These are phyloP conservation scores for Fusarium longipes DNA, from an alignment of 2,329 filamentous ascomycete species.

Conservation along the genomic window DNA sequence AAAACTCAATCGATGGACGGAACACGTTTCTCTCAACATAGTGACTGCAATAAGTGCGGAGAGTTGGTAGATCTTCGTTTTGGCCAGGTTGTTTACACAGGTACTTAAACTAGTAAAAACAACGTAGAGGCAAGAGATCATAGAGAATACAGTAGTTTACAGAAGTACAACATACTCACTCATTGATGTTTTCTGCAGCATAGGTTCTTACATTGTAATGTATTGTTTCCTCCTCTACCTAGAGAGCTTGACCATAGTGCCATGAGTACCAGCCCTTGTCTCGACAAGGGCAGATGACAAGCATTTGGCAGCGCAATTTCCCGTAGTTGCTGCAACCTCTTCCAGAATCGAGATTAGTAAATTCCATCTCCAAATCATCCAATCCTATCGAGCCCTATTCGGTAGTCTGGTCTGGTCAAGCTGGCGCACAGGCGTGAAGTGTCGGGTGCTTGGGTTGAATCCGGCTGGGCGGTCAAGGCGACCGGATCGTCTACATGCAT, in stretches of 20 bases:
- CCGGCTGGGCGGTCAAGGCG: constrained; percentile 39
- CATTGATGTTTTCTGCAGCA: neutral
- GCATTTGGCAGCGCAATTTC: constrained; percentile 30
- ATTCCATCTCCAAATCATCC: neutral
- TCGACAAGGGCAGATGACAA: neutral
- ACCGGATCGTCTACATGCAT: constrained; percentile 39
- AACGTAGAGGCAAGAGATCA: neutral
- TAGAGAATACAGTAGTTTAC: neutral
- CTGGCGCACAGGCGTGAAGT: neutral
- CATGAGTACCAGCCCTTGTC: neutral
- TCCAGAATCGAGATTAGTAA: constrained; percentile 1
- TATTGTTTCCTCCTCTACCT: too few species aligned
- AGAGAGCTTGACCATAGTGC: too few species aligned
- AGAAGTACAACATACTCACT: neutral
- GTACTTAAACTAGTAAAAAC: neutral
- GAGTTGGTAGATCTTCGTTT: neutral
- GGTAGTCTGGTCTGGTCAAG: neutral
- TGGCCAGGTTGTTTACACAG: neutral
- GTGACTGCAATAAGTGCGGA: neutral
- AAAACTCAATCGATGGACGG: neutral
- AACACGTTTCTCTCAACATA: neutral
- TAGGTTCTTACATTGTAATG: too few species aligned
- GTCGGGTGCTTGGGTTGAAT: constrained; percentile 29
- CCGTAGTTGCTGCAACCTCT: constrained; percentile 4
- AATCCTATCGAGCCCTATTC: neutral